Evolutionary conservation across 2,329 filamentous ascomycete genomes (phyloP), one percentile per base, ranked within the genome.

Genomic region (Nothophaeocryptopus gaeumannii): DNA sequence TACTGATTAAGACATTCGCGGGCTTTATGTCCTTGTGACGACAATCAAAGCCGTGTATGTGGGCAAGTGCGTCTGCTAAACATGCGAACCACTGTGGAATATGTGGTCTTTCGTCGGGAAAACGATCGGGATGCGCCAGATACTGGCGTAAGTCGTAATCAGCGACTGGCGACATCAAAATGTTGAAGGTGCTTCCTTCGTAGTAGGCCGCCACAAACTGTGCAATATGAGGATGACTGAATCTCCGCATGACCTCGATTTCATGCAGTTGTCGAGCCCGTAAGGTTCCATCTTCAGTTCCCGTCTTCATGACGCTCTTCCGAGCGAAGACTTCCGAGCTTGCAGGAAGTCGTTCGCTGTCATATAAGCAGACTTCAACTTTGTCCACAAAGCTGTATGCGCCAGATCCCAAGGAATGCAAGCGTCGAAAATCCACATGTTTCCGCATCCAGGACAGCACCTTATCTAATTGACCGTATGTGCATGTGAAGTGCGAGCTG

Each of bases 1-100:
- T 80, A 5, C 87, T 88, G 60, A 97, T 89, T 20, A 97, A 78
- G 62, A 97, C 96, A 62, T 97, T 97, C 74, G 96, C 92, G 0
- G 92, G 92, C 68, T 97, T 97, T 66, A 97, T 82, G 69, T 97
- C 92, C 33, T 43, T 49, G 38, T 55, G 52, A 3, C 48, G 39
- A 15, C 16, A 52, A 7, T 30, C 11, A 8, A 29, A 12, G 14
- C 11, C 26, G 31, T 55, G 52, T 40, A 55, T 55, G 20, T 55
- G 40, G 11, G 29, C 39, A 5, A 52, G 8, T 12, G 52, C 52
- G 5, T 20, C 33, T 2, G 49, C 52, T 4, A 55, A 41, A 8
- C 36, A 48, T n/a, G 37, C 14, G 33, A 41, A 55, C 48, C 52
- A 55, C 4, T 26, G 39, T 13, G 39, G 31, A 2, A 54, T 8